These are phyloP conservation scores for Saccharum spontaneum DNA, from an alignment of 176 grass and related monocot genomes.

Conservation along the genomic window DNA sequence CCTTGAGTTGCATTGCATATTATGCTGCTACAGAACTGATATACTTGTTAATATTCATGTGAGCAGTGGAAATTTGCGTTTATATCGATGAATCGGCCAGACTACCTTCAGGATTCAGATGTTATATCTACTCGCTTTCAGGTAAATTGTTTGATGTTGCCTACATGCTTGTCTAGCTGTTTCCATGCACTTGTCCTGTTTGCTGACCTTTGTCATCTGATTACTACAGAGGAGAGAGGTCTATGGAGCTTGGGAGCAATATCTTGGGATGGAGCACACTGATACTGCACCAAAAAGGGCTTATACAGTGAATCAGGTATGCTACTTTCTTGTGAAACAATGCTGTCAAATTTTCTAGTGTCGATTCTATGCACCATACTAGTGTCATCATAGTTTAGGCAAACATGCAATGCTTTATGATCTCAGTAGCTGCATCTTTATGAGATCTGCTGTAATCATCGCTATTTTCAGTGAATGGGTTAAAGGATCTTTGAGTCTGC, in stretches of 20 bases:
- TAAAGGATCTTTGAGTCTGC: neutral
- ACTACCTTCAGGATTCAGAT: conserved; percentile 84
- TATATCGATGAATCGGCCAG: conserved; percentile 81
- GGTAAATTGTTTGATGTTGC: conserved; percentile 42
- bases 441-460: neutral
- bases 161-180: conserved; percentile 12
- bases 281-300: conserved; percentile 90
- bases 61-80: conserved; percentile 92
- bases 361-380: neutral
- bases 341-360: neutral
- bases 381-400: neutral
- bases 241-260: conserved; percentile 98
- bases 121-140: conserved; percentile 73
- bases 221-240: conserved; percentile 80
- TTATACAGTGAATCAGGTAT: conserved; percentile 73
- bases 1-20: conserved; percentile 27
- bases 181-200: conserved; percentile 30
- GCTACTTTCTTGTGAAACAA: neutral
- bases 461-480: neutral
- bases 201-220: conserved; percentile 20
- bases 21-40: conserved; percentile 6
- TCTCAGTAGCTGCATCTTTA: conserved; percentile 18
- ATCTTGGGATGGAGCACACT: conserved; percentile 90
- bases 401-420: conserved; percentile 1
- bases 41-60: conserved; percentile 11